Evolutionary conservation across 1,284 basidiomycete genomes (phyloP).

Genomic region (Mycena citricolor): DNA sequence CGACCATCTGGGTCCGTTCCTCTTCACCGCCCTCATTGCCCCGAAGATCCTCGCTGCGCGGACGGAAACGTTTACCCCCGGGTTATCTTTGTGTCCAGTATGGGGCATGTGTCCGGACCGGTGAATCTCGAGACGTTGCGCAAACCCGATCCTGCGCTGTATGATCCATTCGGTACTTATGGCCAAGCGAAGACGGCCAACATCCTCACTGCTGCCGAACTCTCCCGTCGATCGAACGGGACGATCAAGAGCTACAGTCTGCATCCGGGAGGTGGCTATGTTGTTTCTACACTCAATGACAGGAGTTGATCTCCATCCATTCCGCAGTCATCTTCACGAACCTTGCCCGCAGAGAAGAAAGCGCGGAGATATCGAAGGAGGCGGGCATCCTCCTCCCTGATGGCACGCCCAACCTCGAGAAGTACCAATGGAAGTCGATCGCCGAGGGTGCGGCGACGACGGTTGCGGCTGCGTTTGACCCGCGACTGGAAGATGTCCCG

Average conservation of each 20-base stretch:
- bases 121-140: background rate
- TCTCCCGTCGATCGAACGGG: background rate
- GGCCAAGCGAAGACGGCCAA: background rate
- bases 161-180: background rate
- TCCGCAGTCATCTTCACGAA: conserved; percentile 4
- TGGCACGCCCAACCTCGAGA: background rate
- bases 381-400: conserved; percentile 1
- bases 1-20: conserved; percentile 4
- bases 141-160: background rate
- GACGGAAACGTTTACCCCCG: background rate
- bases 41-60: background rate
- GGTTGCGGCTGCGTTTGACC: conserved; percentile 6
- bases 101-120: background rate
- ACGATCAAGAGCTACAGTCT: background rate
- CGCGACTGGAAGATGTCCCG: conserved; percentile 1
- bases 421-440: conserved; percentile 9
- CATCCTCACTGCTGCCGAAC: background rate
- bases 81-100: background rate
- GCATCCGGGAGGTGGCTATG: conserved; percentile 1
- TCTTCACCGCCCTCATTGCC: conserved; percentile 1
- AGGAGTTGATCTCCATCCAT: background rate
- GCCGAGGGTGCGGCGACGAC: conserved; percentile 11
- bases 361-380: background rate
- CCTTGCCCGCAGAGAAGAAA: background rate
- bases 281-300: background rate